Percentiles rank a stretch among this genome's conserved stretches.
Evolutionary conservation across 2,329 filamentous ascomycete species (phyloP).

Genomic region (Neonectria punicea): DNA sequence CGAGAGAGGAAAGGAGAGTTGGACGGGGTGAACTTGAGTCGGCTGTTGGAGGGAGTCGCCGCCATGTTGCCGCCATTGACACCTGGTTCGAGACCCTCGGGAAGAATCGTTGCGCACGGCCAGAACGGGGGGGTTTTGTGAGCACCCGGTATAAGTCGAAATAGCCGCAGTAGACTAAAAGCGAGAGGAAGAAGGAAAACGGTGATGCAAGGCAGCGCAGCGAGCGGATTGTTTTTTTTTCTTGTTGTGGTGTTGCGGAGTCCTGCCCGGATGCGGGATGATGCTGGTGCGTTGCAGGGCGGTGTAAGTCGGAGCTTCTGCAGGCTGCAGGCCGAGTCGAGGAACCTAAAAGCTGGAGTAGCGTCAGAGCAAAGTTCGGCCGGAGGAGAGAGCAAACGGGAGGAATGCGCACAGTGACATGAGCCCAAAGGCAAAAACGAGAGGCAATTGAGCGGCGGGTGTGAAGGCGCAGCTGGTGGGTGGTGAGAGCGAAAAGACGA

Average conservation of each 20-base stretch:
- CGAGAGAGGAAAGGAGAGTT: conserved; percentile 77
- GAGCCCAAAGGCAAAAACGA: neutral
- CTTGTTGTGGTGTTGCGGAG: conserved; percentile 17
- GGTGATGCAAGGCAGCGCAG: conserved; percentile 3
- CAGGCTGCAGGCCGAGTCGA: conserved; percentile 29
- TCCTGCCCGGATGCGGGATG: conserved; percentile 31
- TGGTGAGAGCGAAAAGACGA: neutral
- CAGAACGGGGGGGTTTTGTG: conserved; percentile 17
- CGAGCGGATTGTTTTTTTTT: conserved; percentile 19
- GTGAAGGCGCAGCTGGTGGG: neutral
- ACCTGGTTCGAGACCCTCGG: conserved; percentile 29
- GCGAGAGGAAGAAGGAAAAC: neutral
- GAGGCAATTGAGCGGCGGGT: neutral
- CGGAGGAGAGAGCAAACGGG: neutral
- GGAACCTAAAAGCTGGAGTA: conserved; percentile 23
- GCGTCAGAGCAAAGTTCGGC: conserved; percentile 18
- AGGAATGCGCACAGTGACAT: conserved; percentile 12
- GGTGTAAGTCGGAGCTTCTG: conserved; percentile 43
- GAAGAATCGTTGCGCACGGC: conserved; percentile 20
- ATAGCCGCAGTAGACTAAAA: neutral
- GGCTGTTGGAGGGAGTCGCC: conserved; percentile 66
- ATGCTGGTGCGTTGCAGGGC: conserved; percentile 42
- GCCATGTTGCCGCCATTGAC: conserved; percentile 69
- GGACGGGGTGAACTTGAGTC: conserved; percentile 78
- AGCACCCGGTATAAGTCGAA: neutral